Conservation (phyloP, 306 rosid genomes). For the Notholithocarpus densiflorus region DNA sequence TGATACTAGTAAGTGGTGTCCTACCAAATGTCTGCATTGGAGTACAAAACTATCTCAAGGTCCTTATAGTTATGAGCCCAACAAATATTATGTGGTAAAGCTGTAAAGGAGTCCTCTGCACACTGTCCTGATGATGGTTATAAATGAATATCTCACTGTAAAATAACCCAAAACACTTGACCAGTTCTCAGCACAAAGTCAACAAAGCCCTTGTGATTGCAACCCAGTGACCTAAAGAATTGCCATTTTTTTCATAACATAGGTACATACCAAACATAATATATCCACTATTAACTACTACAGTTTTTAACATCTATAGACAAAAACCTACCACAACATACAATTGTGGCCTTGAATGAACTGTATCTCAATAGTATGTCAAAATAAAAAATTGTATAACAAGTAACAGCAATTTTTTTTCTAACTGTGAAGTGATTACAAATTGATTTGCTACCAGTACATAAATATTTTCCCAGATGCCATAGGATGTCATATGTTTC, state of each 20-base stretch:
- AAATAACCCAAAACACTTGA: background rate
- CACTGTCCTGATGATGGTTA: background rate
- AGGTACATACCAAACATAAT: background rate
- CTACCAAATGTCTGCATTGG: constrained; percentile 77
- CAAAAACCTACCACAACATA: background rate
- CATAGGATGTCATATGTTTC: too few species aligned
- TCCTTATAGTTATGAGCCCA: background rate
- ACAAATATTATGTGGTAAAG: background rate
- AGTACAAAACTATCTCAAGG: constrained; percentile 23
- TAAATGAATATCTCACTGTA: background rate
- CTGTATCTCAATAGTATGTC: background rate
- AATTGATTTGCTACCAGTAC: background rate
- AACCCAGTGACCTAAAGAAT: background rate
- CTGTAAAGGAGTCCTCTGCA: background rate
- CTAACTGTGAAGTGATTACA: background rate
- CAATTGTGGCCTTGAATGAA: background rate
- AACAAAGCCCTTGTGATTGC: background rate
- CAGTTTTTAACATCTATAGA: background rate
- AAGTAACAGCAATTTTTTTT: background rate
- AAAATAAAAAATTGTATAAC: background rate
- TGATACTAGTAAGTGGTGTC: constrained; percentile 82
- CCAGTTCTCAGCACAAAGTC: background rate
- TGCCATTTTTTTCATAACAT: background rate
- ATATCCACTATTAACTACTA: background rate
- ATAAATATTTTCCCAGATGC: too few species aligned